These are phyloP conservation scores for Cinnamomum chago DNA, from an alignment of 164 flowering plant genomes.

Conservation along the genomic window DNA sequence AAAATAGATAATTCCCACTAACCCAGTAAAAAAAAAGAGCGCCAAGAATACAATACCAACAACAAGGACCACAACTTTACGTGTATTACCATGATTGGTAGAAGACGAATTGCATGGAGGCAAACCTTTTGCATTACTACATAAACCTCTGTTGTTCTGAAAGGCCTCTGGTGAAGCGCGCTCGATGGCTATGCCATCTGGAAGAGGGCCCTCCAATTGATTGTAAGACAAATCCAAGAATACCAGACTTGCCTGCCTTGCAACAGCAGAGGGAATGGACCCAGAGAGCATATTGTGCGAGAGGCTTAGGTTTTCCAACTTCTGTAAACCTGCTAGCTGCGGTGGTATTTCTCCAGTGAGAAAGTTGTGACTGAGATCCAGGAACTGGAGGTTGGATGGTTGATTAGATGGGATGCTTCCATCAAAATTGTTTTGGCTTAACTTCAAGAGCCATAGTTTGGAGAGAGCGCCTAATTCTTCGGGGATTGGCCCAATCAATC, in stretches of 20 bases:
- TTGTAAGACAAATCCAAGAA: conserved; percentile 11
- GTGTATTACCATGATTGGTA: conserved; percentile 8
- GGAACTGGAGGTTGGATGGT: neutral
- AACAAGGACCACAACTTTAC: conserved; percentile 26
- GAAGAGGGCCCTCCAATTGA: conserved; percentile 2
- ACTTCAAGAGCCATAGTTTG: neutral
- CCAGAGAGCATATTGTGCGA: conserved; percentile 9
- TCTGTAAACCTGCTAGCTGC: neutral
- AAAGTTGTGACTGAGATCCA: neutral
- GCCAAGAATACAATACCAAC: neutral
- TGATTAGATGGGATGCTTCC: conserved; percentile 4
- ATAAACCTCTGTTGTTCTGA: conserved; percentile 27
- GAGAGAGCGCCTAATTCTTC: neutral
- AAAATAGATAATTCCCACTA: neutral
- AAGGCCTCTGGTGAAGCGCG: conserved; percentile 8
- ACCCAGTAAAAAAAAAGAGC: neutral
- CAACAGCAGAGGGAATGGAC: conserved; percentile 2
- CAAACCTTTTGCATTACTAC: conserved; percentile 41
- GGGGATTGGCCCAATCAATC: conserved; percentile 3
- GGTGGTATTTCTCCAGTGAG: conserved; percentile 8
- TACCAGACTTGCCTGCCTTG: neutral
- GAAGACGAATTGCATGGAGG: conserved; percentile 21
- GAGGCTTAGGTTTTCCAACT: neutral
- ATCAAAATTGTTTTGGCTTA: neutral
- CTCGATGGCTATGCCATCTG: conserved; percentile 7